Percentiles rank a stretch among this genome's conserved stretches.
Conservation (phyloP, 768 basidiomycete genomes). For the Calocybe cyanea region DNA sequence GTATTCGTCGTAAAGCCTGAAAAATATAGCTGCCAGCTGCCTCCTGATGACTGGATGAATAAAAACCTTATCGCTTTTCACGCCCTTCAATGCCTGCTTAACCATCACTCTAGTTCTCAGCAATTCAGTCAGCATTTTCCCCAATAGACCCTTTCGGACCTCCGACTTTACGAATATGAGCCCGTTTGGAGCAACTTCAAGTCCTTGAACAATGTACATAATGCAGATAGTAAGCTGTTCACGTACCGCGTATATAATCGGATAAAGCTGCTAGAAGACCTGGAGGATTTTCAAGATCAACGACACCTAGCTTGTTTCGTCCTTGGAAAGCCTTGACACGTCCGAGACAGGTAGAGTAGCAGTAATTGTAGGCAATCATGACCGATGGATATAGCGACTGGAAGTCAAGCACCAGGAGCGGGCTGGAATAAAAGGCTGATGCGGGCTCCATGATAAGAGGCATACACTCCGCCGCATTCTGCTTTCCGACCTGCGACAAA, state of each 20-base stretch:
- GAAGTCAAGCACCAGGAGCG: slow-evolving; percentile 92
- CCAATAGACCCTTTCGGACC: slow-evolving; percentile 81
- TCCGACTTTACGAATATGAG: slow-evolving; percentile 87
- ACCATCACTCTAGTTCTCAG: slow-evolving; percentile 97
- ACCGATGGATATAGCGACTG: slow-evolving; percentile 95
- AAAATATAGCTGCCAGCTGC: background rate
- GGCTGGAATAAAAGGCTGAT: slow-evolving; percentile 90
- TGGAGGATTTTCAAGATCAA: slow-evolving; percentile 61
- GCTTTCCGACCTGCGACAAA: slow-evolving; percentile 74
- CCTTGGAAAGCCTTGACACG: slow-evolving; percentile 85
- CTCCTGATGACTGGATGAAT: background rate
- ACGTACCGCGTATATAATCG: slow-evolving; percentile 73
- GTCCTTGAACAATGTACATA: background rate
- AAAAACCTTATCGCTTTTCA: slow-evolving; percentile 68
- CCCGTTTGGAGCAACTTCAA: slow-evolving; percentile 88
- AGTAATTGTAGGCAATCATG: slow-evolving; percentile 99
- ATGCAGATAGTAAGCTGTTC: background rate
- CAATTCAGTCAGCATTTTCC: slow-evolving; percentile 89
- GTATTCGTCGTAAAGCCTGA: slow-evolving; percentile 68
- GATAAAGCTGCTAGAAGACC: slow-evolving; percentile 67
- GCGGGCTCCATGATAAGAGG: slow-evolving; percentile 94
- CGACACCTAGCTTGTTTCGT: slow-evolving; percentile 82
- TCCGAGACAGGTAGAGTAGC: slow-evolving; percentile 95
- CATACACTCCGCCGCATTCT: slow-evolving; percentile 96
- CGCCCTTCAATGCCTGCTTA: slow-evolving; percentile 91